Evolutionary conservation across 139 green algal species (phyloP).

Genomic region (Coccomyxa sp.): DNA sequence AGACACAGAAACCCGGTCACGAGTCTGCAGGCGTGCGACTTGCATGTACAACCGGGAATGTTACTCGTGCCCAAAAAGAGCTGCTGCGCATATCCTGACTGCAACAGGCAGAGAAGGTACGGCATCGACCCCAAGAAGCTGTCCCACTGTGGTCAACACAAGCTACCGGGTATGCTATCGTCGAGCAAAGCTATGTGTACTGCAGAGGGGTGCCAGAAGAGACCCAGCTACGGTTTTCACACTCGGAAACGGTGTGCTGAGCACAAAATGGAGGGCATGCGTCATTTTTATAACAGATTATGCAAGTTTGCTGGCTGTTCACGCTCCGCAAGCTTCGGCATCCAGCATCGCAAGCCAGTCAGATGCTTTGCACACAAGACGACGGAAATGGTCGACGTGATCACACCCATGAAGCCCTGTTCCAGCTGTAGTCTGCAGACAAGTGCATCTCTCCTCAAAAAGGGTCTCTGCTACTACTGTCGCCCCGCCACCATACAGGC

Average conservation of each 20-base stretch:
- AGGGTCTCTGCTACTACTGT: background rate
- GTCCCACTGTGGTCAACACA: background rate
- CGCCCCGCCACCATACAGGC: background rate
- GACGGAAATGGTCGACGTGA: background rate
- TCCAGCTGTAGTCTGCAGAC: background rate
- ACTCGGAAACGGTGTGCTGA: background rate
- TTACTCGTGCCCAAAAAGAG: slow-evolving; percentile 1
- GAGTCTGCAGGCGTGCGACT: background rate
- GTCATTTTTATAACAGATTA: slow-evolving; percentile 3
- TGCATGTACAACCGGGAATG: background rate
- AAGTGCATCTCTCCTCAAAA: slow-evolving; percentile 1
- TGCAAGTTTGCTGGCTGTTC: background rate
- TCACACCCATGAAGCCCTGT: background rate
- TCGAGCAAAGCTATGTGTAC: slow-evolving; percentile 1
- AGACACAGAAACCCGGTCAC: background rate
- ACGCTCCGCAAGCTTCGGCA: background rate
- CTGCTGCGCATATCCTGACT: background rate
- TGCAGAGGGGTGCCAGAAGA: background rate
- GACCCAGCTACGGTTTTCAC: background rate
- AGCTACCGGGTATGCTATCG: background rate
- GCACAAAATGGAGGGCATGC: background rate
- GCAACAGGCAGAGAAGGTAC: background rate
- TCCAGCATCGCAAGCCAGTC: background rate
- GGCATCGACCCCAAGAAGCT: background rate
- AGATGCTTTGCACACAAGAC: slow-evolving; percentile 1